phyloP scores from a whole-genome alignment of 371 early-diverging fungal genomes.

The Actinomortierella ambigua region DNA sequence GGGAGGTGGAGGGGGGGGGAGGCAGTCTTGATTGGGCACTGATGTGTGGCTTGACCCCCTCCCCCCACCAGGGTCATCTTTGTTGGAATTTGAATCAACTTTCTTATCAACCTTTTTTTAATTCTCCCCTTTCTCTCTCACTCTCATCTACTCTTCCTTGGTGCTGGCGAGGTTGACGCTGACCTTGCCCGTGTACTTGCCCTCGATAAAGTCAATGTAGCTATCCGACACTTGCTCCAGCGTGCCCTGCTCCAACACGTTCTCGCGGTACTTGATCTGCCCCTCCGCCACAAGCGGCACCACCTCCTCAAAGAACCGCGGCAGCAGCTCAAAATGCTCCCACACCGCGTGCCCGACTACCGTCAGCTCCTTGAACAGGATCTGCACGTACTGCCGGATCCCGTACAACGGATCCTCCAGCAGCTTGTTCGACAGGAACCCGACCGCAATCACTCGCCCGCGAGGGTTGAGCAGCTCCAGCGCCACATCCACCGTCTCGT shows the following conservation, averaged over 20 bases:
- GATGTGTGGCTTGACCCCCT: too few species aligned
- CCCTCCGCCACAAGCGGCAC: constrained; percentile 44
- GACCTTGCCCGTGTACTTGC: constrained; percentile 83
- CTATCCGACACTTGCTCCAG: constrained; percentile 77
- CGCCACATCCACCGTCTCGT: constrained; percentile 61
- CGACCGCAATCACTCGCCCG: constrained; percentile 54
- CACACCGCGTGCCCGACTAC: constrained; percentile 57
- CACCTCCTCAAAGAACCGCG: constrained; percentile 48
- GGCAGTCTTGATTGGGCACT: too few species aligned
- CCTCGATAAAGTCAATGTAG: constrained; percentile 71
- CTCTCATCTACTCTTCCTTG: background rate
- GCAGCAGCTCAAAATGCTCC: constrained; percentile 33
- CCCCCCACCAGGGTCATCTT: too few species aligned
- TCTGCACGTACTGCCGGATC: constrained; percentile 44
- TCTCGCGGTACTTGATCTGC: constrained; percentile 51
- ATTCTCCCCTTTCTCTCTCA: too few species aligned
- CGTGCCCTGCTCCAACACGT: constrained; percentile 49
- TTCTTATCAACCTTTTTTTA: too few species aligned
- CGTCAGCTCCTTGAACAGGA: constrained; percentile 50
- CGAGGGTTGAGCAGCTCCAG: constrained; percentile 46
- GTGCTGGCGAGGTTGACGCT: constrained; percentile 62
- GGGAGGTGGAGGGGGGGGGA: too few species aligned
- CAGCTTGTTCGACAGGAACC: constrained; percentile 68
- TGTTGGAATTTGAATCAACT: too few species aligned
- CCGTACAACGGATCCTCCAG: constrained; percentile 26